These are phyloP conservation scores for Peribolospora kevripleyi DNA, from an alignment of 768 basidiomycete genomes.

Conservation along the genomic window DNA sequence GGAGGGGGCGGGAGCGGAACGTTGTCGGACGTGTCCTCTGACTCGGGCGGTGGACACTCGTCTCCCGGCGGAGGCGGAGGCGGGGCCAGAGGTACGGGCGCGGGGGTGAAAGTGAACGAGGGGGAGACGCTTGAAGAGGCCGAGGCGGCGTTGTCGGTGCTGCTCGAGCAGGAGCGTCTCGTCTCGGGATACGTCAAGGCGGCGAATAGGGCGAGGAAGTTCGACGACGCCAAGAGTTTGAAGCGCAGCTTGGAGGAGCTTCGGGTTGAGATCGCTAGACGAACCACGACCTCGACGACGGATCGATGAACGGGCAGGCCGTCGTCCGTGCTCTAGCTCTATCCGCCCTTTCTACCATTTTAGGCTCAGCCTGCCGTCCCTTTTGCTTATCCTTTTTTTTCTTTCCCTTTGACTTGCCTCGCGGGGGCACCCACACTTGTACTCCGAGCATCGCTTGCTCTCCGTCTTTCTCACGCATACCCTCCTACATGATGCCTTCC, in stretches of 20 bases:
- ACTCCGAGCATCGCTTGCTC: too few relatives aligned
- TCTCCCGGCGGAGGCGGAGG: not conserved
- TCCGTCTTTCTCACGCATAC: too few relatives aligned
- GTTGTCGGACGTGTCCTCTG: not conserved
- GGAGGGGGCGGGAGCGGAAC: not conserved
- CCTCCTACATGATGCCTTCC: too few relatives aligned
- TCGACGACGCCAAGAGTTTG: constrained; percentile 77
- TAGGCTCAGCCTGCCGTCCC: too few relatives aligned
- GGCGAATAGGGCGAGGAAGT: constrained; percentile 70
- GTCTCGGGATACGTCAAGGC: constrained; percentile 76
- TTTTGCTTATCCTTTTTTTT: too few relatives aligned
- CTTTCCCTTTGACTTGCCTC: too few relatives aligned
- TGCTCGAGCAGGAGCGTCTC: constrained; percentile 51
- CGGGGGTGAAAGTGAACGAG: not conserved
- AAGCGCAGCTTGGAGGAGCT: constrained; percentile 61
- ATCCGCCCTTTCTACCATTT: too few relatives aligned
- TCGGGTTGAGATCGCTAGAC: constrained; percentile 39
- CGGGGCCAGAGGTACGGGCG: not conserved
- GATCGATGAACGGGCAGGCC: too few relatives aligned
- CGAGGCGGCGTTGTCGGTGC: constrained; percentile 8
- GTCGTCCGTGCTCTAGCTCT: too few relatives aligned
- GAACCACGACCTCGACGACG: too few relatives aligned
- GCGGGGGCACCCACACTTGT: too few relatives aligned
- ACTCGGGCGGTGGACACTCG: not conserved
- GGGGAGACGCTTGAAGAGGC: not conserved